These are phyloP conservation scores for Cornus kousa DNA, from an alignment of 148 eudicot genomes.

Conservation along the genomic window DNA sequence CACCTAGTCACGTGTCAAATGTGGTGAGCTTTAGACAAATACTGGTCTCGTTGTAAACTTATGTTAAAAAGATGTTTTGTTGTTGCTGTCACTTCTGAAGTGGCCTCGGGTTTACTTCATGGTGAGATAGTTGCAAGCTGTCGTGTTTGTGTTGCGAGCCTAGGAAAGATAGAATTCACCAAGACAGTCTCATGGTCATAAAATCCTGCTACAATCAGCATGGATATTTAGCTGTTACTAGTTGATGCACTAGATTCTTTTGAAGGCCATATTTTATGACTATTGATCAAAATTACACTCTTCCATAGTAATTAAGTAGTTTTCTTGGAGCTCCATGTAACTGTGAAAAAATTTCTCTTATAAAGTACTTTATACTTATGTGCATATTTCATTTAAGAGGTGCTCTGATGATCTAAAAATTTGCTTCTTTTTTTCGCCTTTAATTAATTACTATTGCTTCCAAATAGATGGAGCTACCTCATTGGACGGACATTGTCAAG, in stretches of 20 bases:
- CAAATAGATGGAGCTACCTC: constrained; percentile 44
- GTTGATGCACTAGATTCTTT: not conserved
- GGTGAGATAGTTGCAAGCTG: not conserved
- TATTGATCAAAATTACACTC: too few species aligned
- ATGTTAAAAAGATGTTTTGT: not conserved
- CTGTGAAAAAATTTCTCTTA: not conserved
- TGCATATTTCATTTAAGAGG: not conserved
- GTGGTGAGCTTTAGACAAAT: not conserved
- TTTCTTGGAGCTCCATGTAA: not conserved
- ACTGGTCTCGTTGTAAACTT: not conserved
- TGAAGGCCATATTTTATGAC: not conserved
- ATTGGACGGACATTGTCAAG: constrained; percentile 47
- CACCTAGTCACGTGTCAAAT: not conserved
- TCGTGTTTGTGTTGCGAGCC: not conserved
- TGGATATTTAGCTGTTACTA: not conserved
- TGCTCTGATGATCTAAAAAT: not conserved
- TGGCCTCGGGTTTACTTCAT: not conserved
- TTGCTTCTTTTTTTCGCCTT: not conserved
- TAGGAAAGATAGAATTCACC: not conserved
- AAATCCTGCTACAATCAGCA: not conserved
- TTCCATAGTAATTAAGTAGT: not conserved
- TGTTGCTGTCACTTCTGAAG: not conserved
- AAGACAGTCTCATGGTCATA: not conserved
- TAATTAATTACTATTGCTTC: not conserved
- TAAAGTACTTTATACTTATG: not conserved